These are phyloP conservation scores for Endothia cerciana DNA, from an alignment of 2,329 filamentous ascomycete species.

Conservation along the genomic window DNA sequence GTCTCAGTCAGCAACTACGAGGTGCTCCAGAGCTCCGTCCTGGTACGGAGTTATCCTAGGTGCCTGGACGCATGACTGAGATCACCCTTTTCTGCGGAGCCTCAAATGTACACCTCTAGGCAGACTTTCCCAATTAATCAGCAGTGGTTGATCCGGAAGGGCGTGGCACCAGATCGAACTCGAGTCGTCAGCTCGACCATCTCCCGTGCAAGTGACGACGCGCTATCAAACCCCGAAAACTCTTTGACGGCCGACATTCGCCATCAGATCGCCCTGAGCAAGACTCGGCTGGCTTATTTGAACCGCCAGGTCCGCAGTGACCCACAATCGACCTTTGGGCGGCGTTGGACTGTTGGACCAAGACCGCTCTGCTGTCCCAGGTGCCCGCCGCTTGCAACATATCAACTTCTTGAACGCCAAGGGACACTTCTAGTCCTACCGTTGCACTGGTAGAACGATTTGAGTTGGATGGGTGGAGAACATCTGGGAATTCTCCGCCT, in stretches of 20 bases:
- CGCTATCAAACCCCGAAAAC: not conserved
- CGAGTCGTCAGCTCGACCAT: not conserved
- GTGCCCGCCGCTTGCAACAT: not conserved
- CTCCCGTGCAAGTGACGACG: not conserved
- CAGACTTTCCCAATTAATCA: not conserved
- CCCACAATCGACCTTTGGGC: not conserved
- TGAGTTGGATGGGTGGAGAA: constrained; percentile 1
- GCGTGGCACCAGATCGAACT: not conserved
- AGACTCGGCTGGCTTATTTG: not conserved
- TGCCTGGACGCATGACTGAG: not conserved
- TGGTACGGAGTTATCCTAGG: too few species aligned
- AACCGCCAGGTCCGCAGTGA: not conserved
- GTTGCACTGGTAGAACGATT: not conserved
- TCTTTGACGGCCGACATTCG: not conserved
- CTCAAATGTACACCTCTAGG: not conserved
- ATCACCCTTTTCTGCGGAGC: not conserved
- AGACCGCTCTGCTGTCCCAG: not conserved
- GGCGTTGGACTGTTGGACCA: not conserved
- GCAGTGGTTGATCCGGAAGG: not conserved
- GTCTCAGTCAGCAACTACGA: not conserved
- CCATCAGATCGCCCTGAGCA: not conserved
- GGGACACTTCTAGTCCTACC: not conserved
- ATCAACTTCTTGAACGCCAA: not conserved
- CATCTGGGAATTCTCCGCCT: not conserved
- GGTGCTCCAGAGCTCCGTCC: not conserved